phyloP scores from a whole-genome alignment of 257 asterid genomes.

The Linaria vulgaris region DNA sequence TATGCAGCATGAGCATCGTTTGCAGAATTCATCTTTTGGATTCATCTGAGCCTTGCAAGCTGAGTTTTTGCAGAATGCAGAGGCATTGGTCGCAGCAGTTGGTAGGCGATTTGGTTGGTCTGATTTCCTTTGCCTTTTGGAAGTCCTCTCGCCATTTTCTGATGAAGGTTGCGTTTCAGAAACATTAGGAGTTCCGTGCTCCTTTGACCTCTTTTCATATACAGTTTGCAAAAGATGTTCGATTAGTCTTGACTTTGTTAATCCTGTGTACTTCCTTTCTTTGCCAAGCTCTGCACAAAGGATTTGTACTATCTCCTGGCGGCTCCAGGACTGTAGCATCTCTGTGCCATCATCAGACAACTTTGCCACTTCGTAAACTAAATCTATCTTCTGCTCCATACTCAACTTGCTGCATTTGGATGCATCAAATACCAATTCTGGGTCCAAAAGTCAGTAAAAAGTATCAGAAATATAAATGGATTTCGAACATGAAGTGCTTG shows the following conservation, averaged over 20 bases:
- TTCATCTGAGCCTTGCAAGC: conserved; percentile 81
- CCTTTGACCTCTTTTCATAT: conserved; percentile 41
- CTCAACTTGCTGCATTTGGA: conserved; percentile 54
- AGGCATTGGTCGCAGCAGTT: conserved; percentile 29
- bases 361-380: conserved; percentile 56
- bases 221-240: conserved; percentile 61
- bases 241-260: conserved; percentile 59
- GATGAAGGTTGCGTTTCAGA: conserved; percentile 31
- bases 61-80: conserved; percentile 70
- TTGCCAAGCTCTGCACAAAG: conserved; percentile 75
- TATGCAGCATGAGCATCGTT: conserved; percentile 95
- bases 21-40: conserved; percentile 60
- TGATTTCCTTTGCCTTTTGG: conserved; percentile 58
- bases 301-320: conserved; percentile 63
- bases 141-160: conserved; percentile 38
- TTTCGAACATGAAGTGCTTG: not conserved
- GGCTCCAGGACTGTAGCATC: conserved; percentile 60
- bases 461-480: too few relatives aligned
- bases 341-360: conserved; percentile 63
- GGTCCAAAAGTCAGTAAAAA: not conserved
- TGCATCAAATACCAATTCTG: conserved; percentile 57
- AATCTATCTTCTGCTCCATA: conserved; percentile 66
- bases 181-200: conserved; percentile 21
- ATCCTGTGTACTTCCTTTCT: conserved; percentile 65
- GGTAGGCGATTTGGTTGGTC: conserved; percentile 36